Evolutionary conservation across 345 rosid genomes (phyloP), one percentile per base, ranked within the genome.

Genomic region (Gossypium turneri): DNA sequence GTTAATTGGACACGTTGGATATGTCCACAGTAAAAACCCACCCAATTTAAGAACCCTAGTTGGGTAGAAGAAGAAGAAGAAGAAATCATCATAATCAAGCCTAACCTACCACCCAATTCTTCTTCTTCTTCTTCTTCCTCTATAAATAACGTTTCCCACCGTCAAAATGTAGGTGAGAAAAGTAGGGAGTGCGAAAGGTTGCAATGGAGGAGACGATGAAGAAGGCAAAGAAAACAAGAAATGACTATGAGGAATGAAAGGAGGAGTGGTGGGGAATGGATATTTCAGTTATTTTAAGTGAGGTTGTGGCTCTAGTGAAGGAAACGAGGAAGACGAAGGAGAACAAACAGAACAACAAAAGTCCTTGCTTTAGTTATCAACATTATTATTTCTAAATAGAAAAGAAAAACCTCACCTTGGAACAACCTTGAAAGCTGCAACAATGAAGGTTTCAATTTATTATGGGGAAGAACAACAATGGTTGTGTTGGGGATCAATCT

Each of bases 141-240:
- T 27, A 27, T 27, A 3, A 27, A 27, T 3, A 27, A 27, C 3
- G 3, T 27, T 27, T 27, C 3, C 3, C 4, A 27, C 29, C 0
- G 3, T 27, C 60, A 97, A 90, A 64, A 92, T 88, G 85, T 95
- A 91, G 70, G 99, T 97, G 56, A 98, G 98, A 67, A 95, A 91
- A 41, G 99, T 85, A 7, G 87, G 81, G 73, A 87, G 80, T 17
- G 82, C 7, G 61, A 86, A 58, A 0, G 85, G 24, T 4, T 84
- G 52, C 0, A 91, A 77, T 9, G 87, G 88, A 8, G 85, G 85
- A 24, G 86, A 81, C 0, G 94, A 80, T 0, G 83, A 73, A 12
- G 87, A 70, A 13, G 75, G 81, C 10, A 81, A 67, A 29, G 82
- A 67, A 0, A 89, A 90, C 60, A 86, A 90, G 67, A 90, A 90